A percentile compares a stretch with the other conserved stretches of the same genome.
Evolutionary conservation across 2,329 filamentous ascomycete species (phyloP).

Genomic region (Penicillium sp.): DNA sequence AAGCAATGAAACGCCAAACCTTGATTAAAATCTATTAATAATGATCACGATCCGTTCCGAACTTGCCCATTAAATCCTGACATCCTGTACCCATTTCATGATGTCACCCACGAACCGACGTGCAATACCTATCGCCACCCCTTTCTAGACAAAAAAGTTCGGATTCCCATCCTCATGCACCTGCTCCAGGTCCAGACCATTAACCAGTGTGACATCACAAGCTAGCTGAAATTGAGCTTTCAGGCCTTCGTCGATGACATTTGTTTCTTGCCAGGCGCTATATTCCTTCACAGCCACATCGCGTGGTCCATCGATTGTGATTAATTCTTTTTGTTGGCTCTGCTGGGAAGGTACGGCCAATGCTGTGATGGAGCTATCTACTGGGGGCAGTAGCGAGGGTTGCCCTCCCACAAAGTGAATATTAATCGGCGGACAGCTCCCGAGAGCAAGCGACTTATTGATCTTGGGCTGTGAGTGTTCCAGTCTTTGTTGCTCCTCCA

Average conservation of each 20-base stretch:
- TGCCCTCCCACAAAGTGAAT: slow-evolving; percentile 9
- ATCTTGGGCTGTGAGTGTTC: slow-evolving; percentile 9
- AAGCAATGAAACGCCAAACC: too few relatives aligned
- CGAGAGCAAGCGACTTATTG: neutral
- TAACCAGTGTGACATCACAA: slow-evolving; percentile 9
- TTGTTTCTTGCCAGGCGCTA: slow-evolving; percentile 7
- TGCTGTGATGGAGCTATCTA: neutral
- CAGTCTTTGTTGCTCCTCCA: slow-evolving; percentile 11
- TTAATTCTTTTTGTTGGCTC: neutral
- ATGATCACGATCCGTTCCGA: too few relatives aligned
- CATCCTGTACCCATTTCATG: slow-evolving; percentile 4
- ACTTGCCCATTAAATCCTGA: neutral
- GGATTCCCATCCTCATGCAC: too few relatives aligned
- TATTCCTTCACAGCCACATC: slow-evolving; percentile 9
- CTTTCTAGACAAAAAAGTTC: too few relatives aligned
- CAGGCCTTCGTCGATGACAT: slow-evolving; percentile 3
- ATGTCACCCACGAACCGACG: slow-evolving; percentile 12
- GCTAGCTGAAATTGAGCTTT: slow-evolving; percentile 14
- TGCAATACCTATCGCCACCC: neutral
- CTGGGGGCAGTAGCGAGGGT: neutral
- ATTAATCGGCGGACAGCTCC: slow-evolving; percentile 10
- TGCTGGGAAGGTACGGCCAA: neutral
- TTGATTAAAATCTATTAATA: too few relatives aligned
- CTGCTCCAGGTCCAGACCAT: neutral
- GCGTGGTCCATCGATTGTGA: slow-evolving; percentile 4